Base-by-base conservation (phyloP, 768 basidiomycete genomes). In the Tylopilus subfusipes region DNA sequence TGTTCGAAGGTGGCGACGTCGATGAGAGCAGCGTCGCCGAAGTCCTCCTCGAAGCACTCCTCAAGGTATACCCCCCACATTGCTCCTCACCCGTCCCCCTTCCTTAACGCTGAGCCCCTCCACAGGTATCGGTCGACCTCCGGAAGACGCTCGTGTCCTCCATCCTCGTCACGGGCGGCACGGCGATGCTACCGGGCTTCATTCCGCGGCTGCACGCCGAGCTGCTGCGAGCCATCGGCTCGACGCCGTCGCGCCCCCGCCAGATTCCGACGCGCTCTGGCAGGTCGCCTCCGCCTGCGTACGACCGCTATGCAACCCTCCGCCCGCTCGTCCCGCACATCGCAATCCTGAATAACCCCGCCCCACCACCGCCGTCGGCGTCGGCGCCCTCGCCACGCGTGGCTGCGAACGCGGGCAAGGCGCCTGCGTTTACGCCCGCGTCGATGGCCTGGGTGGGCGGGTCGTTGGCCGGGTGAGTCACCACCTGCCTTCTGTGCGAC, bases 361-460 rank as follows among this genome's bases (percentile, higher is more conserved):
- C 78, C 22, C 88, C 86, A 19, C 79, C 79, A 1, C 65, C 72
- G 7, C 69, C 80, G 4, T 65, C 72, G 9, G 65, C 72, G 12
- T 77, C 36, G n/a, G n/a, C 36, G 7, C 13, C 36, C 16, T 36
- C 81, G 7, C 75, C 80, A 33, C 73, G 81, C 42, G 83, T 83
- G 3, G 74, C 67, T 19, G 78, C 76, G 0, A 86, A 85, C 58
- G 85, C 84, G 2, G 95, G 93, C 2, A 88, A 83, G 60, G 93
- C 93, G 0, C 95, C 96, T 0, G 88, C 90, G 0, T 98, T 96
- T 72, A 74, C 85, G 4, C 88, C 93, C 2, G 83, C 85, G 1
- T 77, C 84, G 31, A 76, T 95, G 72, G 80, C 87, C 0, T 99
- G 96, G 96, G 84, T 99, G 12, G 96, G 96, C 5, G 96, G 93